phyloP scores from a whole-genome alignment of 2,329 filamentous ascomycete genomes.

The Neoscytalidium dimidiatum region DNA sequence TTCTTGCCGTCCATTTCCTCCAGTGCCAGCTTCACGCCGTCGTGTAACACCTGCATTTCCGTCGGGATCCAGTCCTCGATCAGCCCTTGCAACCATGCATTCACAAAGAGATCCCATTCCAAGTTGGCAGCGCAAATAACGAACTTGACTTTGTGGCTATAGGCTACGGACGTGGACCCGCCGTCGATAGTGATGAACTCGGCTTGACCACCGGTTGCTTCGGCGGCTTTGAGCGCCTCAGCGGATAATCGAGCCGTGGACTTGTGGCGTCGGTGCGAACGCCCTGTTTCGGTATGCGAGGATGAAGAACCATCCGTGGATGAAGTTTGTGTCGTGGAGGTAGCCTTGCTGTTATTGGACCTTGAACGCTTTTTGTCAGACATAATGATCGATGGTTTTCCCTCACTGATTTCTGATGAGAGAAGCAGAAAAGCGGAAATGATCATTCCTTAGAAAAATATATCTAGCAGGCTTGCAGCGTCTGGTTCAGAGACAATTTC shows the following conservation, averaged over 20 bases:
- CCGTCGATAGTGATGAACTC: background rate
- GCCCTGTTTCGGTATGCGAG: too few species aligned
- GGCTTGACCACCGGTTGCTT: background rate
- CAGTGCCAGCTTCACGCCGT: background rate
- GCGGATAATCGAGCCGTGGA: background rate
- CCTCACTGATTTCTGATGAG: too few species aligned
- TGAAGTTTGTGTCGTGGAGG: too few species aligned
- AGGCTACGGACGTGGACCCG: background rate
- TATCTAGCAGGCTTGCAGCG: too few species aligned
- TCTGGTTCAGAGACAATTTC: too few species aligned
- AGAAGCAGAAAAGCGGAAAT: too few species aligned
- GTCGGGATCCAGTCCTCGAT: background rate
- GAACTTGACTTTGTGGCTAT: background rate
- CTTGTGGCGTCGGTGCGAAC: background rate
- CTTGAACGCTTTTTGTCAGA: too few species aligned
- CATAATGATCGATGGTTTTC: too few species aligned
- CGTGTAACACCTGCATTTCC: background rate
- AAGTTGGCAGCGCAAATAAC: background rate
- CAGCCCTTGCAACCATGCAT: background rate
- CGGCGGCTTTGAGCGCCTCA: background rate
- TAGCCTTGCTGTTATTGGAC: too few species aligned
- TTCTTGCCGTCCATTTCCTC: background rate
- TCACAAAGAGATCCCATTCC: background rate
- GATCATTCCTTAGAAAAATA: too few species aligned
- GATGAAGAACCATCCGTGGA: too few species aligned